phyloP scores from a whole-genome alignment of 108 stramenopile genomes.

The Aurantiochytrium sp. region DNA sequence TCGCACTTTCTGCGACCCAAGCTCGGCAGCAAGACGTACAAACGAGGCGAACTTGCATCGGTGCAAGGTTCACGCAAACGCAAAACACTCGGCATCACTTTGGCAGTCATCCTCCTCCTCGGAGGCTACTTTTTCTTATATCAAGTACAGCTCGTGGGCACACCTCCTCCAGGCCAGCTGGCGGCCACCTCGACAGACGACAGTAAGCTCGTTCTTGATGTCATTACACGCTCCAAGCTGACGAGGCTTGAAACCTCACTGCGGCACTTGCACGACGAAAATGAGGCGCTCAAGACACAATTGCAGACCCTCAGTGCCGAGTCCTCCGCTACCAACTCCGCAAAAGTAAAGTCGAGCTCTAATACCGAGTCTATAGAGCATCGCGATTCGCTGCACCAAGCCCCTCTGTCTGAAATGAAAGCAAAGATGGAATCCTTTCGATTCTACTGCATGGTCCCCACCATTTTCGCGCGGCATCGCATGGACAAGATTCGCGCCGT shows the following conservation, averaged over 20 bases:
- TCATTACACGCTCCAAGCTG: not conserved
- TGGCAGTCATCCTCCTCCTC: not conserved
- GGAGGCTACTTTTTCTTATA: not conserved
- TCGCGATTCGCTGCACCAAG: too few species aligned
- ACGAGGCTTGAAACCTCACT: not conserved
- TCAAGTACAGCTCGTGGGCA: not conserved
- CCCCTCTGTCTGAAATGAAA: not conserved
- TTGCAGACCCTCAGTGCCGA: not conserved
- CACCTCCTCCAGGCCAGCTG: not conserved
- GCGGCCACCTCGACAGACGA: not conserved
- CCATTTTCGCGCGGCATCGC: not conserved
- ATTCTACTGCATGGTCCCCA: not conserved
- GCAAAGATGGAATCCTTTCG: not conserved
- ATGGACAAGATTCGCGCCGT: not conserved
- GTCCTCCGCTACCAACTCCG: too few species aligned
- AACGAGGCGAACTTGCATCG: not conserved
- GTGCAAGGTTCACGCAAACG: too few species aligned
- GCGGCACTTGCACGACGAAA: not conserved
- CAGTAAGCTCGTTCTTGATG: not conserved
- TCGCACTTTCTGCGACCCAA: not conserved
- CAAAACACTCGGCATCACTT: too few species aligned
- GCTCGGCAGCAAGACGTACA: not conserved
- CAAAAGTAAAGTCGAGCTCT: too few species aligned
- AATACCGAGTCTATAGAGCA: too few species aligned
- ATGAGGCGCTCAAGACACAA: not conserved